Evolutionary conservation across 371 early-diverging fungal species (phyloP).

Genomic region (Mucor velutinosus): DNA sequence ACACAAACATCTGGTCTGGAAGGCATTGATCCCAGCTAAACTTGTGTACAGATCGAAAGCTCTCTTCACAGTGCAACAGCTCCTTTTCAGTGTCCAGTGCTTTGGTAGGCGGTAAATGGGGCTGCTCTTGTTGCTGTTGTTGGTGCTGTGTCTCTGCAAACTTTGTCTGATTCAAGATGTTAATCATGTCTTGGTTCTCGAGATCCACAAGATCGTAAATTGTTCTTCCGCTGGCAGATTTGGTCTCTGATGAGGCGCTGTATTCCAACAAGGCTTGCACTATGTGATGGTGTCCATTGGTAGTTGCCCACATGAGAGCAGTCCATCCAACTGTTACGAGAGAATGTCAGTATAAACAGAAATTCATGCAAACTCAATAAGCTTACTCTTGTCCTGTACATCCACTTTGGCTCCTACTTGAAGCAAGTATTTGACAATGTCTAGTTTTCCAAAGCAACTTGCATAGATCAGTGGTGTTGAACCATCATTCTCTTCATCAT

Average conservation of each 20-base stretch:
- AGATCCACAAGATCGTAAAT: constrained; percentile 72
- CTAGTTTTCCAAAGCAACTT: constrained; percentile 82
- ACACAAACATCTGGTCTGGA: constrained; percentile 92
- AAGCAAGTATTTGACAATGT: constrained; percentile 64
- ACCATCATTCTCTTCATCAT: constrained; percentile 80
- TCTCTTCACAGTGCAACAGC: constrained; percentile 18
- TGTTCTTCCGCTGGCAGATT: constrained; percentile 74
- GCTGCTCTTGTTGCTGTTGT: not conserved
- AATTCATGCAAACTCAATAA: not conserved
- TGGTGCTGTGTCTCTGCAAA: not conserved
- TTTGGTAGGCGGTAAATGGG: not conserved
- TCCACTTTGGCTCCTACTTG: constrained; percentile 75
- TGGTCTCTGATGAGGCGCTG: constrained; percentile 73
- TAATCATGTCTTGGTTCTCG: constrained; percentile 57
- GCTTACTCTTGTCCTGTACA: constrained; percentile 75
- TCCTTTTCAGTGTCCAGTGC: not conserved
- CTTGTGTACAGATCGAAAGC: constrained; percentile 46
- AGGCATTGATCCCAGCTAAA: constrained; percentile 81
- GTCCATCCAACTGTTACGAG: constrained; percentile 84
- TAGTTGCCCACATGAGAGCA: constrained; percentile 92
- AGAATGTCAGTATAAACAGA: not conserved
- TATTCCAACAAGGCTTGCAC: constrained; percentile 73
- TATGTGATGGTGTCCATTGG: constrained; percentile 77
- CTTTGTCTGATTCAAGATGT: constrained; percentile 34
- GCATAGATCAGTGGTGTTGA: constrained; percentile 83